Conservation (phyloP, 2,329 filamentous ascomycete genomes). For the Aureobasidium sp. region DNA sequence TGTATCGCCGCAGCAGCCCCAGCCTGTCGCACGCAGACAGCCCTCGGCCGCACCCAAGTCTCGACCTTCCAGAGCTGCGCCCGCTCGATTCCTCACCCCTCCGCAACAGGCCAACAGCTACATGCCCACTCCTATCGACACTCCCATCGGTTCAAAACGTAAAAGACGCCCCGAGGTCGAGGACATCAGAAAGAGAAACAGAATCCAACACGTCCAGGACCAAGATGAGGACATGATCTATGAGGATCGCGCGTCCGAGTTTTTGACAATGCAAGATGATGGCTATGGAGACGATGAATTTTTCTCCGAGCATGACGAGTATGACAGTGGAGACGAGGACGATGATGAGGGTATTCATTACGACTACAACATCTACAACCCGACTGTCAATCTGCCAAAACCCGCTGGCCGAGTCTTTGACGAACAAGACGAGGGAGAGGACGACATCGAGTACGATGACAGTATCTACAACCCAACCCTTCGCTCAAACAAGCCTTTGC, state of each 20-base stretch:
- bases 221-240: neutral
- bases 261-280: neutral
- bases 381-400: neutral
- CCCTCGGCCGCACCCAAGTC: neutral
- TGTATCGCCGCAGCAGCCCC: constrained; percentile 31
- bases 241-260: neutral
- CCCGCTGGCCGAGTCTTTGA: neutral
- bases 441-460: neutral
- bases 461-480: neutral
- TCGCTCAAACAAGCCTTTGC: neutral
- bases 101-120: neutral
- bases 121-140: constrained; percentile 1
- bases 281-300: neutral
- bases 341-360: neutral
- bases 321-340: constrained; percentile 2
- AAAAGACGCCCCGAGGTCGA: neutral
- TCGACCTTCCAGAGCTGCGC: neutral
- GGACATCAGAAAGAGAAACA: neutral
- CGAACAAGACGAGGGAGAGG: neutral
- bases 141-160: neutral
- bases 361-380: neutral
- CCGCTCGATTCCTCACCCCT: neutral
- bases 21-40: neutral
- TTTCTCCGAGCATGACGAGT: neutral
- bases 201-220: neutral